phyloP scores from a whole-genome alignment of 768 basidiomycete species.

The Dentipellis sp. region DNA sequence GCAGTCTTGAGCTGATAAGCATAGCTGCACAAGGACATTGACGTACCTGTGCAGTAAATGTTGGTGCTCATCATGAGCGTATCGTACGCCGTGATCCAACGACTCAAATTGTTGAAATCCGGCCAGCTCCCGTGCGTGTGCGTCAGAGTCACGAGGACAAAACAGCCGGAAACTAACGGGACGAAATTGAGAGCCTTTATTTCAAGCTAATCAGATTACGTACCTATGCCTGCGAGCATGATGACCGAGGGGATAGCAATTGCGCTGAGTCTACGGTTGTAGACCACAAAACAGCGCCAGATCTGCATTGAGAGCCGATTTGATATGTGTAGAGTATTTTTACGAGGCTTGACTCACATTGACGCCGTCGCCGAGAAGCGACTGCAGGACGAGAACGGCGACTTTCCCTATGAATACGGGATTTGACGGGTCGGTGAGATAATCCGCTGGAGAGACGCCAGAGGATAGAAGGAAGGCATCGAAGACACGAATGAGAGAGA shows the following conservation, averaged over 20 bases:
- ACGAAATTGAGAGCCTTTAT: no score
- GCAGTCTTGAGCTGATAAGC: not conserved
- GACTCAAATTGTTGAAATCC: not conserved
- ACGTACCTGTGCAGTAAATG: not conserved
- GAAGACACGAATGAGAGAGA: not conserved
- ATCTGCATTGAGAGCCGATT: not conserved
- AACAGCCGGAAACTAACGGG: not conserved
- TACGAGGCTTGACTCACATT: not conserved
- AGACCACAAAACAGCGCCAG: not conserved
- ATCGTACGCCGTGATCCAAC: not conserved
- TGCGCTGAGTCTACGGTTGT: not conserved
- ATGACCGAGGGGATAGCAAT: not conserved
- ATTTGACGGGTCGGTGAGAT: not conserved
- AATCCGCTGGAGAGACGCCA: not conserved
- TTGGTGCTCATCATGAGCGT: not conserved
- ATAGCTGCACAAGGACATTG: not conserved
- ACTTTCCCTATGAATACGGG: not conserved
- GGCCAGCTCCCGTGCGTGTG: not conserved
- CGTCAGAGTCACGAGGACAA: not conserved
- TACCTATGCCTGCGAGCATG: not conserved
- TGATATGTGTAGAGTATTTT: not conserved
- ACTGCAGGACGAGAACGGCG: not conserved
- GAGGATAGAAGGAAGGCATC: not conserved
- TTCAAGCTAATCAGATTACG: no score
- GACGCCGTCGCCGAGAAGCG: not conserved